A percentile compares a stretch with the other conserved stretches of the same genome.
phyloP scores from a whole-genome alignment of 2,329 filamentous ascomycete species.

The Colletotrichum sp. region DNA sequence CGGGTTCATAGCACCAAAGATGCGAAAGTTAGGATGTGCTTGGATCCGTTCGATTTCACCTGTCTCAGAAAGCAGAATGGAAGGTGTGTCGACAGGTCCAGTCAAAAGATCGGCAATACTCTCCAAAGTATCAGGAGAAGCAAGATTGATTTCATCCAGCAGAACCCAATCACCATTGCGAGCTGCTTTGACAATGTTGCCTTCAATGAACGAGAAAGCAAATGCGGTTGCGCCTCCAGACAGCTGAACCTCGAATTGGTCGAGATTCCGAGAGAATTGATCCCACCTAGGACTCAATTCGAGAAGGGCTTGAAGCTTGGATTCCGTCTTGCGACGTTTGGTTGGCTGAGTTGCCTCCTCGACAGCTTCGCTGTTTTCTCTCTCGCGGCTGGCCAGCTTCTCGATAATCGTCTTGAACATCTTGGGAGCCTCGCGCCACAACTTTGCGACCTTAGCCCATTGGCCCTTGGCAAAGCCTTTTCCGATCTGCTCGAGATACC shows the following conservation, averaged over 20 bases:
- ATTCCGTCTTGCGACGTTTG: constrained; percentile 71
- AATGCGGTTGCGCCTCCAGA: constrained; percentile 76
- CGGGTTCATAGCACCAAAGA: constrained; percentile 99
- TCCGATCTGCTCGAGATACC: constrained; percentile 80
- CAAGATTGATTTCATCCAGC: constrained; percentile 95
- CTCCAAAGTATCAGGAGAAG: constrained; percentile 92
- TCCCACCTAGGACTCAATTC: constrained; percentile 76
- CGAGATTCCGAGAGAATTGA: constrained; percentile 74
- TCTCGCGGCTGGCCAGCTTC: constrained; percentile 53
- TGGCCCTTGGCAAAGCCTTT: constrained; percentile 83
- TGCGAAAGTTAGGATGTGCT: constrained; percentile 90
- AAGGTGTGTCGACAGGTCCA: constrained; percentile 74
- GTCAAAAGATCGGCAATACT: constrained; percentile 89
- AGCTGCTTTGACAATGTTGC: constrained; percentile 94
- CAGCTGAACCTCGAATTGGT: constrained; percentile 82
- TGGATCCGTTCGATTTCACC: constrained; percentile 89
- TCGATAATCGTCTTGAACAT: constrained; percentile 79
- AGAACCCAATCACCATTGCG: constrained; percentile 97
- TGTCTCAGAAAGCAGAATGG: constrained; percentile 88
- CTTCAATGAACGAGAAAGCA: constrained; percentile 95
- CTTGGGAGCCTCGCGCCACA: constrained; percentile 88
- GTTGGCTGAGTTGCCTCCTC: constrained; percentile 59
- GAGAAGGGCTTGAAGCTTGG: constrained; percentile 68
- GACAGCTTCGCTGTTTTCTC: constrained; percentile 38
- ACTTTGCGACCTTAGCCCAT: constrained; percentile 83